Evolutionary conservation across 2,329 filamentous ascomycete species (phyloP).

Genomic region (Arthrobotrys musiformis): DNA sequence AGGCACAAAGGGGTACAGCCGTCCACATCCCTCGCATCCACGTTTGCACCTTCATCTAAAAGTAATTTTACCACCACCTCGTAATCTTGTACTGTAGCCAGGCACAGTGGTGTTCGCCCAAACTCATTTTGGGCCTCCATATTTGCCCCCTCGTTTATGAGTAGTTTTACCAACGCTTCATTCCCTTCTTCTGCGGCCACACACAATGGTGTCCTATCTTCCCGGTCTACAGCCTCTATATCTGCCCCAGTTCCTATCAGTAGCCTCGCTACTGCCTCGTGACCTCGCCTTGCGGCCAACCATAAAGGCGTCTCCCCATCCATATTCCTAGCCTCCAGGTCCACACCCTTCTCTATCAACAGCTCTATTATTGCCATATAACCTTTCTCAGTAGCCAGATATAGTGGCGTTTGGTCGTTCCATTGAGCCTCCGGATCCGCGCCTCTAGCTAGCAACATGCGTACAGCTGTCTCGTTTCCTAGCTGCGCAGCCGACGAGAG

Average conservation of each 20-base stretch:
- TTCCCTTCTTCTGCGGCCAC: background rate
- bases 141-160: background rate
- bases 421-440: background rate
- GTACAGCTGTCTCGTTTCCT: no score
- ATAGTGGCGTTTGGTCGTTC: background rate
- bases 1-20: background rate
- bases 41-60: background rate
- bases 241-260: slow-evolving; percentile 1
- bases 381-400: background rate
- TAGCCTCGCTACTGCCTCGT: slow-evolving; percentile 13
- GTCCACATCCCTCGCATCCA: background rate
- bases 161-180: background rate
- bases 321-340: background rate
- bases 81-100: background rate
- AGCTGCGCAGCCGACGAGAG: background rate
- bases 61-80: background rate
- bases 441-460: background rate
- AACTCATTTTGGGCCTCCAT: background rate
- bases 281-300: slow-evolving; percentile 19
- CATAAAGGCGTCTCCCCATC: background rate
- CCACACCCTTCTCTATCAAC: background rate
- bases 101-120: background rate
- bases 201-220: background rate
- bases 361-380: background rate
- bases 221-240: background rate